phyloP scores from a whole-genome alignment of 495 filamentous ascomycete species.

The Penicillium taxi region DNA sequence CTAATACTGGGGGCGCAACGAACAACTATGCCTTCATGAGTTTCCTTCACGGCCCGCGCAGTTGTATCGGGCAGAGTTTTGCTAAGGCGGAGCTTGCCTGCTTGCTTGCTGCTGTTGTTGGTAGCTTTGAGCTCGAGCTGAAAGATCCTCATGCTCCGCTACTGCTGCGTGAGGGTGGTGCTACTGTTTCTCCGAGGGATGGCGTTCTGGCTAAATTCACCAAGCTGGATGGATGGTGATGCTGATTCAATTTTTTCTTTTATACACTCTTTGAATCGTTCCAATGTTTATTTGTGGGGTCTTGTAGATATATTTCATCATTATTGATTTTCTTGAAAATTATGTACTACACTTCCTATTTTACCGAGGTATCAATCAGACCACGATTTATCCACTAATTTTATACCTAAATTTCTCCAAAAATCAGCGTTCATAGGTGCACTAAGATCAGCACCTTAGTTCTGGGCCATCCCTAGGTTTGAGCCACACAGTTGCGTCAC shows the following conservation, averaged over 20 bases:
- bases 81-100: constrained; percentile 77
- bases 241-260: background rate
- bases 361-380: no score
- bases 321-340: no score
- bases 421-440: no score
- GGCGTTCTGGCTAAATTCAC: constrained; percentile 56
- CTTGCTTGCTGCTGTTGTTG: constrained; percentile 67
- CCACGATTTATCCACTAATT: no score
- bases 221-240: constrained; percentile 59
- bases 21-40: constrained; percentile 71
- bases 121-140: constrained; percentile 59
- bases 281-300: no score
- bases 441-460: no score
- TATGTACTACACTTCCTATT: no score
- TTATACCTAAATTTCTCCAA: no score
- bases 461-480: no score
- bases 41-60: constrained; percentile 73
- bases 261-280: background rate
- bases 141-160: constrained; percentile 51
- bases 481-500: no score
- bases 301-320: no score
- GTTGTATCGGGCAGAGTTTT: constrained; percentile 77
- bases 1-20: constrained; percentile 46
- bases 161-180: constrained; percentile 46
- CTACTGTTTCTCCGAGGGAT: constrained; percentile 56